These are phyloP conservation scores for Mycena epipterygia DNA, from an alignment of 768 basidiomycete genomes.

Conservation along the genomic window DNA sequence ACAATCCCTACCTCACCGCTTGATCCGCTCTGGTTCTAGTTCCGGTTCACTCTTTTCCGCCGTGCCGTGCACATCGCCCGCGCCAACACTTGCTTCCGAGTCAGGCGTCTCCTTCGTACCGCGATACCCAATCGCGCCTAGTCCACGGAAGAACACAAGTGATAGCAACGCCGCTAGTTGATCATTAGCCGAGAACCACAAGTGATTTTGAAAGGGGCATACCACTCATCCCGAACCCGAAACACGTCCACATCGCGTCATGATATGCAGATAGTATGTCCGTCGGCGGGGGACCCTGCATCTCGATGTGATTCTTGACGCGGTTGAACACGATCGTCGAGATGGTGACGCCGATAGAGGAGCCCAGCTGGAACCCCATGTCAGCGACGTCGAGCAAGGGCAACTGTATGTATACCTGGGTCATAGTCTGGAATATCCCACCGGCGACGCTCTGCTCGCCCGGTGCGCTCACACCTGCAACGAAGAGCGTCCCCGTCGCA, in stretches of 20 bases:
- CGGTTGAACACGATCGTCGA: constrained; percentile 58
- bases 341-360: constrained; percentile 66
- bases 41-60: too few species aligned
- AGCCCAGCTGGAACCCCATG: constrained; percentile 54
- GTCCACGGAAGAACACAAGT: background rate
- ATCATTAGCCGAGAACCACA: background rate
- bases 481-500: constrained; percentile 79
- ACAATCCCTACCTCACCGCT: too few species aligned
- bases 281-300: constrained; percentile 52
- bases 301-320: constrained; percentile 37
- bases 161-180: background rate
- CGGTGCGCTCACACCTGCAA: constrained; percentile 74
- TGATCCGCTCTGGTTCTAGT: too few species aligned
- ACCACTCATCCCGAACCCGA: constrained; percentile 55
- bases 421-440: constrained; percentile 85
- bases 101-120: too few species aligned
- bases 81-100: too few species aligned
- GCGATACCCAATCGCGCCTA: background rate
- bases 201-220: background rate
- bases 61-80: too few species aligned
- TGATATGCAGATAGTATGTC: constrained; percentile 52
- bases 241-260: constrained; percentile 63
- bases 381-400: background rate
- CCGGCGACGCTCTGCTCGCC: constrained; percentile 85
- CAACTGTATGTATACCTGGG: constrained; percentile 61